These are phyloP conservation scores for Clarireedia hainanense DNA, from an alignment of 2,329 filamentous ascomycete genomes.

Conservation along the genomic window DNA sequence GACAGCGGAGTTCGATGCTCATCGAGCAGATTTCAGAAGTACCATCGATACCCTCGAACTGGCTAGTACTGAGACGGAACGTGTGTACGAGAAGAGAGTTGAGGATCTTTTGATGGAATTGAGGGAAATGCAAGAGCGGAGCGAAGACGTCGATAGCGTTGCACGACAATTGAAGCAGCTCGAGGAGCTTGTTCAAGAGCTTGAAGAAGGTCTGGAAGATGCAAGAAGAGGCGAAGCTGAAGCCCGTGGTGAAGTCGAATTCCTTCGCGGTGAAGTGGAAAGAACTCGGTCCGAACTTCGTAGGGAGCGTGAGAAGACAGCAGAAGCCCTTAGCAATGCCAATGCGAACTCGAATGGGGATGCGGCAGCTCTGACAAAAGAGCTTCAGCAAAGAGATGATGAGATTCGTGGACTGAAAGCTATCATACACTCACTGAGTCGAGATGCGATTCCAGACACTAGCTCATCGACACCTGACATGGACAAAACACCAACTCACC, in stretches of 20 bases:
- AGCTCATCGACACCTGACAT: slow-evolving; percentile 17
- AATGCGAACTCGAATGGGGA: slow-evolving; percentile 29
- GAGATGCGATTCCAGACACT: slow-evolving; percentile 47
- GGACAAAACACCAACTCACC: slow-evolving; percentile 25
- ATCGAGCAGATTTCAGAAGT: slow-evolving; percentile 90
- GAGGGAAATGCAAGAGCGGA: slow-evolving; percentile 71
- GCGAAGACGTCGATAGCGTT: slow-evolving; percentile 85
- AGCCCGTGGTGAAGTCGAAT: slow-evolving; percentile 91
- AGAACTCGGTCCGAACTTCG: slow-evolving; percentile 80
- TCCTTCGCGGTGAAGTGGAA: slow-evolving; percentile 89
- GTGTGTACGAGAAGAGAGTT: slow-evolving; percentile 91
- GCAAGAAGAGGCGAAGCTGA: slow-evolving; percentile 90
- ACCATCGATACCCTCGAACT: slow-evolving; percentile 95
- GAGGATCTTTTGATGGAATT: slow-evolving; percentile 79
- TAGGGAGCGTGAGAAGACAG: slow-evolving; percentile 78
- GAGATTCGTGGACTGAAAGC: slow-evolving; percentile 96
- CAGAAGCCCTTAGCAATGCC: slow-evolving; percentile 47
- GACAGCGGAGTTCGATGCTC: slow-evolving; percentile 88
- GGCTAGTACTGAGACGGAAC: slow-evolving; percentile 89
- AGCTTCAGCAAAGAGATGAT: slow-evolving; percentile 89
- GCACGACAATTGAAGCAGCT: slow-evolving; percentile 88
- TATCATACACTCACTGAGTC: slow-evolving; percentile 91
- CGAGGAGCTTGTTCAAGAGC: slow-evolving; percentile 90
- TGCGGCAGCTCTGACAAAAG: slow-evolving; percentile 51
- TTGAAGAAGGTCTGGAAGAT: slow-evolving; percentile 95